Conservation (phyloP, 257 asterid species). For the Scutellaria minor region DNA sequence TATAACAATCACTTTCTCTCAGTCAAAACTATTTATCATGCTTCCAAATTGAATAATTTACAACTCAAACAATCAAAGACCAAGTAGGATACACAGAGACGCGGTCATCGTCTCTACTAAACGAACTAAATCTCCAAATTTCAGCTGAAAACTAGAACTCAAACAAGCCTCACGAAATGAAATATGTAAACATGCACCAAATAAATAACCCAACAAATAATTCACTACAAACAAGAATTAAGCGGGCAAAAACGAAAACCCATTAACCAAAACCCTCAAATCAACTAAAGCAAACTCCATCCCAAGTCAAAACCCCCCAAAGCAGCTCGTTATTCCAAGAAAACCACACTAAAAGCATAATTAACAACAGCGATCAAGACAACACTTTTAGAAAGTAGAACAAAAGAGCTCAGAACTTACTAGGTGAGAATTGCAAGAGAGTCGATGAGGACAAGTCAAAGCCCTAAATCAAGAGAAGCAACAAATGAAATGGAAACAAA, state of each 20-base stretch:
- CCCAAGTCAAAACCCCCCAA: not conserved
- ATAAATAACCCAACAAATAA: conserved; percentile 11
- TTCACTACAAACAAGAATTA: conserved; percentile 1
- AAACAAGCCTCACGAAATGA: not conserved
- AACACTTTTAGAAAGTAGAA: not conserved
- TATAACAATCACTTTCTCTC: not conserved
- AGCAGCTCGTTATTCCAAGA: not conserved
- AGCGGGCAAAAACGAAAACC: conserved; percentile 10
- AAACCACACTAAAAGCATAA: not conserved
- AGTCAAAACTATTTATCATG: not conserved
- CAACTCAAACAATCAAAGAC: not conserved
- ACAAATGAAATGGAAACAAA: conserved; percentile 23
- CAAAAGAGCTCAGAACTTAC: conserved; percentile 28
- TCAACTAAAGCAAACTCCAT: conserved; percentile 28
- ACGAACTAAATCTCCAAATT: conserved; percentile 5
- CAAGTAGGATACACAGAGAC: not conserved
- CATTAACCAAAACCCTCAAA: conserved; percentile 35
- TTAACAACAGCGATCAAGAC: not conserved
- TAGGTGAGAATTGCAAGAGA: conserved; percentile 4
- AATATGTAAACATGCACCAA: conserved; percentile 6
- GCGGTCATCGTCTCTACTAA: not conserved
- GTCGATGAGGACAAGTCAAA: conserved; percentile 35
- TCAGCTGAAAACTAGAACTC: conserved; percentile 1
- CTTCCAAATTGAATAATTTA: not conserved
- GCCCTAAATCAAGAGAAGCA: conserved; percentile 49